These are phyloP conservation scores for Rasamsonia emersonii DNA, from an alignment of 2,329 filamentous ascomycete species.

Conservation along the genomic window DNA sequence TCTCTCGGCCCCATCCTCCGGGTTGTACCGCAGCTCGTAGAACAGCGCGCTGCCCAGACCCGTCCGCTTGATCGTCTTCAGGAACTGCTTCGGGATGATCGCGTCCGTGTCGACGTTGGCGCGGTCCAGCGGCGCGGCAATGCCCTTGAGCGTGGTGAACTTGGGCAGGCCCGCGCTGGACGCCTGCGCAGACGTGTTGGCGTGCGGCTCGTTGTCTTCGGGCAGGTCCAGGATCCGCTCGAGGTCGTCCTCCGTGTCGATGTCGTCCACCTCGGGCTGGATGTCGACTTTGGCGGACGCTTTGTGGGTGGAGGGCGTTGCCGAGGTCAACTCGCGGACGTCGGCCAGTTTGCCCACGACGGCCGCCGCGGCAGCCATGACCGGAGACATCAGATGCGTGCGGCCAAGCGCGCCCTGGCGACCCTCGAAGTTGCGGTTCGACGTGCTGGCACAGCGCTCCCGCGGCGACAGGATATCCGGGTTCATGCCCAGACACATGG, in stretches of 20 bases:
- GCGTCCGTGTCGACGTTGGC: conserved; percentile 97
- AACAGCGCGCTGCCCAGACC: conserved; percentile 85
- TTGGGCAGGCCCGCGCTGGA: conserved; percentile 63
- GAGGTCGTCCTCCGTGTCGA: conserved; percentile 53
- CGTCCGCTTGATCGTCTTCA: conserved; percentile 98
- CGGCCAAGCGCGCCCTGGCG: conserved; percentile 85
- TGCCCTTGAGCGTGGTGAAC: conserved; percentile 75
- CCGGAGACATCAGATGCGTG: conserved; percentile 93
- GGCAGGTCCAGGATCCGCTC: conserved; percentile 55
- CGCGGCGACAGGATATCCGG: conserved; percentile 88
- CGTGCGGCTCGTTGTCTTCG: conserved; percentile 56
- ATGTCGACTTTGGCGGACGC: conserved; percentile 54
- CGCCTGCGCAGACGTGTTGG: conserved; percentile 47
- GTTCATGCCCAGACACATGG: conserved; percentile 99
- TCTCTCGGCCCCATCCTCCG: conserved; percentile 62
- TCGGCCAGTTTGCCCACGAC: conserved; percentile 88
- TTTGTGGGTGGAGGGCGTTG: conserved; percentile 36
- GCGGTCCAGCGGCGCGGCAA: conserved; percentile 78
- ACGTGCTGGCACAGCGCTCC: conserved; percentile 91
- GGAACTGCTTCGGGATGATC: conserved; percentile 98
- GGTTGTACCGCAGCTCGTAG: conserved; percentile 68
- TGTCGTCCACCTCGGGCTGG: conserved; percentile 50
- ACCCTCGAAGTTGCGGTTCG: conserved; percentile 96
- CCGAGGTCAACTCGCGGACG: conserved; percentile 64
- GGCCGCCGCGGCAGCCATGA: conserved; percentile 88